Base-by-base conservation (phyloP, 306 rosid species). In the Vigna unguiculata region DNA sequence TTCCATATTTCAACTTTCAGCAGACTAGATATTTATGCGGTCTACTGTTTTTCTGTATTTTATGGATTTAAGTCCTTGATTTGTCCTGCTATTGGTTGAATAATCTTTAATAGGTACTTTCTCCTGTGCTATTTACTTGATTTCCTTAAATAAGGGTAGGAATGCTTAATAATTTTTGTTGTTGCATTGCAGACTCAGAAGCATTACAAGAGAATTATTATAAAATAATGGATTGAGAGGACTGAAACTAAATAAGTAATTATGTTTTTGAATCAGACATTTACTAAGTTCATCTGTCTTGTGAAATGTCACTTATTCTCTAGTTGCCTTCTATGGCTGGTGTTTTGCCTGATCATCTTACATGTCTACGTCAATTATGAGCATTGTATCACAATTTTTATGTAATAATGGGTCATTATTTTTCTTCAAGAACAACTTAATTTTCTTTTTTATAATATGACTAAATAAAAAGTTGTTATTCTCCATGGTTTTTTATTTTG, bases 51-150 rank as follows among this genome's bases (percentile, higher is more conserved):
- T 24, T 9, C 24, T 21, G 55, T 16, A 22, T 72, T 54, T 54
- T 24, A 30, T 41, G 25, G 41, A 55, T 46, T 61, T 61, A 61
- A 75, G 72, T 48, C 61, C 16, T 32, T n/a, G 51, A 30, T 75
- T 47, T 20, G 20, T 60, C 60, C 10, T 16, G 25, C 67, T 30
- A 1, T 12, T 61, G 1, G 45, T 61, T 46, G 8, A 7, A 7
- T n/a, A 13, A 19, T 52, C 41, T 51, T 28, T 16, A 28, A 15
- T 28, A 7, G 43, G 17, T 7, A 7, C 21, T 28, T 58, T 58
- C 65, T 48, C 62, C 11, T 14, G 32, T 54, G 59, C 8, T 22
- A 54, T 2, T 54, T 22, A 11, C 25, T 54, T 9, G 61, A 15
- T 11, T 22, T 54, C 61, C 15, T 52, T 52, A 52, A 19, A 17